Conservation (phyloP, 257 asterid genomes). For the Lithospermum erythrorhizon region DNA sequence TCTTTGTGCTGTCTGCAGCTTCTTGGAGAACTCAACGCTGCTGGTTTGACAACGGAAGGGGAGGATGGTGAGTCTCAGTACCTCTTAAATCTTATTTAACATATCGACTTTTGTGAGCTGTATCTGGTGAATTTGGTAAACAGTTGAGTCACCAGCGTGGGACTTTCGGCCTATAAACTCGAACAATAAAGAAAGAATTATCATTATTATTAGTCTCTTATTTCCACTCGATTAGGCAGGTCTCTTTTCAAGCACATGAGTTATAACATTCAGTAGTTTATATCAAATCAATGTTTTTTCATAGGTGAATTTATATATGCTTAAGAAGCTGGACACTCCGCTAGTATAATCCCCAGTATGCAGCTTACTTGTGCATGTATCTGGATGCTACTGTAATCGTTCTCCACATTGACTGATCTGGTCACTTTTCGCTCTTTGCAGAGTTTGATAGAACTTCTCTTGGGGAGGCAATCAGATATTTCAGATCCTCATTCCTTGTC, state of each 20-base stretch:
- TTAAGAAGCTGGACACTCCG: too few relatives aligned
- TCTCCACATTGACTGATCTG: slow-evolving; percentile 9
- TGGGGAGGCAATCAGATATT: slow-evolving; percentile 59
- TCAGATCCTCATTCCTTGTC: slow-evolving; percentile 61
- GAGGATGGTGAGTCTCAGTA: slow-evolving; percentile 38
- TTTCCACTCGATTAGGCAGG: background rate
- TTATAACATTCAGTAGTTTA: too few relatives aligned
- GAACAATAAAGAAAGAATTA: too few relatives aligned
- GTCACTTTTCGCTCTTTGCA: slow-evolving; percentile 20
- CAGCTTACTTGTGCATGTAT: slow-evolving; percentile 5
- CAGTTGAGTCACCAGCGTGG: too few relatives aligned
- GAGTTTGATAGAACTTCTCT: slow-evolving; percentile 73
- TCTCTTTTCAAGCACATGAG: background rate
- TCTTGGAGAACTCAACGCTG: slow-evolving; percentile 64
- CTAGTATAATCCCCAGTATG: background rate
- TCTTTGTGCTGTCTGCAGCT: slow-evolving; percentile 41
- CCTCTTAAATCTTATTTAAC: background rate
- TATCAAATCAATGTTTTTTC: too few relatives aligned
- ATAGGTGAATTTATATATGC: too few relatives aligned
- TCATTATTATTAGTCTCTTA: too few relatives aligned
- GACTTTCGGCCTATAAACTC: too few relatives aligned
- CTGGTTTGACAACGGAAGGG: slow-evolving; percentile 39
- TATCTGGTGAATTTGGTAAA: too few relatives aligned
- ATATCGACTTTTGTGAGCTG: too few relatives aligned
- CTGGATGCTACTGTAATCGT: background rate